These are phyloP conservation scores for Populus nigra DNA, from an alignment of 345 rosid genomes.

Conservation along the genomic window DNA sequence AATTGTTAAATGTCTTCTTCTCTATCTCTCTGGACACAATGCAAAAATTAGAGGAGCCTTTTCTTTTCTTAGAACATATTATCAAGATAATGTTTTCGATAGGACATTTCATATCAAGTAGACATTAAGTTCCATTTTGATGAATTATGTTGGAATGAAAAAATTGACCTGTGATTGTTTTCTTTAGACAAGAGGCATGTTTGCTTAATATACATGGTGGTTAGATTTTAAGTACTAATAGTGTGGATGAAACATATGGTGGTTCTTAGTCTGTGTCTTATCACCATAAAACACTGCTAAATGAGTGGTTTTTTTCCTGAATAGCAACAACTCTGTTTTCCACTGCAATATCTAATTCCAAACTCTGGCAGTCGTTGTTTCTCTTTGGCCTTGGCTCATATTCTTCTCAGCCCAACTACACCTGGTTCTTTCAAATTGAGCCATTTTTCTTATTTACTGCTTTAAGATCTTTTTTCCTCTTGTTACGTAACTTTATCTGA, in stretches of 20 bases:
- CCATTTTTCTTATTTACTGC: not conserved
- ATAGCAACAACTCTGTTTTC: not conserved
- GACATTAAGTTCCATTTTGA: not conserved
- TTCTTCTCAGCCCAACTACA: not conserved
- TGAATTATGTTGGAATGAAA: not conserved
- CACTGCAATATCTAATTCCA: not conserved
- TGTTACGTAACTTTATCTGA: not conserved
- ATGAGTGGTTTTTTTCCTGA: not conserved
- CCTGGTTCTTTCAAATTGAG: not conserved
- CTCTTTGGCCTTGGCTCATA: not conserved
- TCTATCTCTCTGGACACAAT: not conserved
- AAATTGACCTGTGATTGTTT: not conserved
- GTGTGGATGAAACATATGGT: not conserved
- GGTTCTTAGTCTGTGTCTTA: not conserved
- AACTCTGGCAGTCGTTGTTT: not conserved
- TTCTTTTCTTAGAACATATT: not conserved
- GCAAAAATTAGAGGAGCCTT: not conserved
- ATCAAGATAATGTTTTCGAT: not conserved
- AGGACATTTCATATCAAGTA: not conserved
- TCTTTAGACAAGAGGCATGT: not conserved
- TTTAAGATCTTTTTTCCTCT: not conserved
- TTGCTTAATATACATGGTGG: not conserved
- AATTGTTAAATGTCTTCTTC: not conserved
- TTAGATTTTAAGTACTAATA: not conserved
- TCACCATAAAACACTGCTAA: not conserved